Conservation (phyloP, 2,329 filamentous ascomycete species). For the Fusarium sororula region DNA sequence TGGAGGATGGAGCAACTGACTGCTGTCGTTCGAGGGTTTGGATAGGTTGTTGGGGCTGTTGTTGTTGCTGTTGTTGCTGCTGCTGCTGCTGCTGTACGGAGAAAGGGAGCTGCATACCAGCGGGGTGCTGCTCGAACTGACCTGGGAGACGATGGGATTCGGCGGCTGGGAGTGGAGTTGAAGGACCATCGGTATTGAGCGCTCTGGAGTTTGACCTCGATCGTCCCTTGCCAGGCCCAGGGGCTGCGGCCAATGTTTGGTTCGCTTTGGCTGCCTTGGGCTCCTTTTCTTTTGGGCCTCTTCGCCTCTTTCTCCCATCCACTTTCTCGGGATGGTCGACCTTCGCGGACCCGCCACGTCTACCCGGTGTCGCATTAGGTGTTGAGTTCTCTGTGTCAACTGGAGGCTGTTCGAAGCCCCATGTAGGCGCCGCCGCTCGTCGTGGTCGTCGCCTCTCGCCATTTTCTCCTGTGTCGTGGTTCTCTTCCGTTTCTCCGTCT, state of each 20-base stretch:
- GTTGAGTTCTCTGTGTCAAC: constrained; percentile 70
- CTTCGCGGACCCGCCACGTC: constrained; percentile 57
- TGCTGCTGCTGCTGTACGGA: constrained; percentile 38
- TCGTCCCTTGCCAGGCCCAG: constrained; percentile 56
- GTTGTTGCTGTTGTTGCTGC: constrained; percentile 28
- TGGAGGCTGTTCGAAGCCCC: constrained; percentile 68
- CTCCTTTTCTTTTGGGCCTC: constrained; percentile 53
- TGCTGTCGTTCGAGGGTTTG: constrained; percentile 49
- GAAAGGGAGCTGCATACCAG: constrained; percentile 56
- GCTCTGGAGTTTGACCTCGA: constrained; percentile 65
- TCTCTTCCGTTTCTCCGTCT: constrained; percentile 65
- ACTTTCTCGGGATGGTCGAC: constrained; percentile 58
- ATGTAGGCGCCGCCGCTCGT: constrained; percentile 75
- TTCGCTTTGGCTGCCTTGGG: constrained; percentile 52
- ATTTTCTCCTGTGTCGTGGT: constrained; percentile 65
- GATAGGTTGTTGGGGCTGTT: constrained; percentile 26
- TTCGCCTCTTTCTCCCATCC: constrained; percentile 52
- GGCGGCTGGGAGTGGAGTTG: constrained; percentile 48
- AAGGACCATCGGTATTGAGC: constrained; percentile 55
- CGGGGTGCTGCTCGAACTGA: constrained; percentile 55
- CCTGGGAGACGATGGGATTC: constrained; percentile 54
- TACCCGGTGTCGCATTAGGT: constrained; percentile 65
- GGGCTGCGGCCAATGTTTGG: constrained; percentile 59
- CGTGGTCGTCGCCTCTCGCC: constrained; percentile 69
- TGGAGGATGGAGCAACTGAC: constrained; percentile 48